Evolutionary conservation across 768 basidiomycete genomes (phyloP).

Genomic region (Boletus rufocinnamomeus): DNA sequence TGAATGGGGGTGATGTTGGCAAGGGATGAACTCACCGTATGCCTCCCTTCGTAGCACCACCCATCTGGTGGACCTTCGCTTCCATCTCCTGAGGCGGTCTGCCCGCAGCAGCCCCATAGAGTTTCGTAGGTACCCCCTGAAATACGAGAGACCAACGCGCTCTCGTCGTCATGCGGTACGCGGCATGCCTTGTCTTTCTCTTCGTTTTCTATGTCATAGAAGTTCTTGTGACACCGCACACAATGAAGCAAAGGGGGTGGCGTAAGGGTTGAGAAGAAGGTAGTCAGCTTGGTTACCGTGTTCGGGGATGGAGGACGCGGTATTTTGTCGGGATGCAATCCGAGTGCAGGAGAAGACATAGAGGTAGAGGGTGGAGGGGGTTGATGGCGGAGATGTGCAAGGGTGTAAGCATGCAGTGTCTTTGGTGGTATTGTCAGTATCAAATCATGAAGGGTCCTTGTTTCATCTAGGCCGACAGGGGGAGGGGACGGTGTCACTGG

Average conservation of each 20-base stretch:
- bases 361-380: slow-evolving; percentile 1
- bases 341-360: slow-evolving; percentile 16
- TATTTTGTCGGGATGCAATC: slow-evolving; percentile 12
- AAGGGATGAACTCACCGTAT: slow-evolving; percentile 48
- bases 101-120: slow-evolving; percentile 73
- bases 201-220: slow-evolving; percentile 69
- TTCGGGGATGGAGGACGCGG: slow-evolving; percentile 34
- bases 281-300: slow-evolving; percentile 48
- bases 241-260: slow-evolving; percentile 76
- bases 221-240: slow-evolving; percentile 70
- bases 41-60: slow-evolving; percentile 84
- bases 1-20: background rate
- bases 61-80: slow-evolving; percentile 84
- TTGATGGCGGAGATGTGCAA: slow-evolving; percentile 46
- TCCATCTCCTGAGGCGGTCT: slow-evolving; percentile 72
- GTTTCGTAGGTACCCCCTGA: slow-evolving; percentile 48
- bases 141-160: slow-evolving; percentile 69
- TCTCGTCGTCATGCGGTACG: slow-evolving; percentile 79
- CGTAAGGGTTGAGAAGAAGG: slow-evolving; percentile 61
- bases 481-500: slow-evolving; percentile 37
- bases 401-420: slow-evolving; percentile 61
- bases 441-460: slow-evolving; percentile 48
- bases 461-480: slow-evolving; percentile 44
- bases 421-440: slow-evolving; percentile 65
- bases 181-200: slow-evolving; percentile 61